Percentiles rank a stretch among this genome's conserved stretches.
Evolutionary conservation across 2,329 filamentous ascomycete genomes (phyloP).

Genomic region (Dactylellina drechsleri): DNA sequence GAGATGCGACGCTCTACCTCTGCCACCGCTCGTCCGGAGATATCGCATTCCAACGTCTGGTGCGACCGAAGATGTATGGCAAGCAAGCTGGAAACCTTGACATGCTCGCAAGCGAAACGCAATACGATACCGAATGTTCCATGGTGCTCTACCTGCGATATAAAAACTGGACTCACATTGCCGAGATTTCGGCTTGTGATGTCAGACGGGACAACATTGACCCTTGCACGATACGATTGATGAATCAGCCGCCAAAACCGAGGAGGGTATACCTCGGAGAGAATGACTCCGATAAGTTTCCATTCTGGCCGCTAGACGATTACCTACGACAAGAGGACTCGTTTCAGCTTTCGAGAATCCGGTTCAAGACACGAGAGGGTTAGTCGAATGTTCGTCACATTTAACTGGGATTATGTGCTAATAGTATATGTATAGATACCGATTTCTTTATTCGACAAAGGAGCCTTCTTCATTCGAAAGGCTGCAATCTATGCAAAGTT

Average conservation of each 20-base stretch:
- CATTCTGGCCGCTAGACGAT: slow-evolving; percentile 51
- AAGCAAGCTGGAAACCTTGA: slow-evolving; percentile 32
- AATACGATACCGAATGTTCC: slow-evolving; percentile 31
- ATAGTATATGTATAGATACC: slow-evolving; percentile 23
- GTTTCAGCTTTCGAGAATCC: slow-evolving; percentile 44
- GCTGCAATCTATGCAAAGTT: slow-evolving; percentile 44
- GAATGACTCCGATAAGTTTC: slow-evolving; percentile 45
- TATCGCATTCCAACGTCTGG: slow-evolving; percentile 48
- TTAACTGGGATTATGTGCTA: slow-evolving; percentile 6
- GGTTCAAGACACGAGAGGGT: slow-evolving; percentile 51
- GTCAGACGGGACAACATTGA: slow-evolving; percentile 48
- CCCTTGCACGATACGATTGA: slow-evolving; percentile 38
- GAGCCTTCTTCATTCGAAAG: slow-evolving; percentile 27
- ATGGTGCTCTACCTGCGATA: slow-evolving; percentile 49
- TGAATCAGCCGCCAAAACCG: slow-evolving; percentile 40
- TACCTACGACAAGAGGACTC: slow-evolving; percentile 45
- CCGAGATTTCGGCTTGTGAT: slow-evolving; percentile 32
- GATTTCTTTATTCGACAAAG: slow-evolving; percentile 46
- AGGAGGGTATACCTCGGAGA: slow-evolving; percentile 45
- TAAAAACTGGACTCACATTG: slow-evolving; percentile 41
- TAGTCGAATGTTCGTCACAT: slow-evolving; percentile 4
- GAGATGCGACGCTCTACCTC: slow-evolving; percentile 47
- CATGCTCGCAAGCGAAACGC: slow-evolving; percentile 26
- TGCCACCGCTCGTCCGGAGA: slow-evolving; percentile 52
- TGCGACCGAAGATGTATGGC: slow-evolving; percentile 40